These are phyloP conservation scores for Teunomyces panamensis DNA, from an alignment of 805 yeast species.

Conservation along the genomic window DNA sequence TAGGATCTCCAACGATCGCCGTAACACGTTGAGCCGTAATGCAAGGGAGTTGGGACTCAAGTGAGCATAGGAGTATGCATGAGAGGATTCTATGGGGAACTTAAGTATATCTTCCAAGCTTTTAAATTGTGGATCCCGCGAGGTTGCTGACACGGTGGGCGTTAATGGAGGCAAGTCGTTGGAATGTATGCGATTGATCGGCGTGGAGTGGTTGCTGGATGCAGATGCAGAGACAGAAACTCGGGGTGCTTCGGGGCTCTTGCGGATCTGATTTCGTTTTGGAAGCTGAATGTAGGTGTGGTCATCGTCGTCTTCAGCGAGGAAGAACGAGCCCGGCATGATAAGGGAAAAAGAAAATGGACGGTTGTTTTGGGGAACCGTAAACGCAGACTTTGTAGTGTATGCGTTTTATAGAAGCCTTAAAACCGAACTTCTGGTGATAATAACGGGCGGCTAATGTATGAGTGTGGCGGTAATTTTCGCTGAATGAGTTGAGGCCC, in stretches of 20 bases:
- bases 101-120: slow-evolving; percentile 43
- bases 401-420: too few relatives aligned
- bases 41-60: slow-evolving; percentile 79
- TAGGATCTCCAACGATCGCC: slow-evolving; percentile 71
- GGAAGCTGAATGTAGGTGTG: slow-evolving; percentile 5
- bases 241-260: not conserved
- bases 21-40: slow-evolving; percentile 67
- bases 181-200: not conserved
- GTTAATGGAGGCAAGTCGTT: not conserved
- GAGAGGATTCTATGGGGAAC: slow-evolving; percentile 77
- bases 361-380: too few relatives aligned
- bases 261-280: slow-evolving; percentile 1
- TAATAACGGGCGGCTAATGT: too few relatives aligned
- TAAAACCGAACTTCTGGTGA: too few relatives aligned
- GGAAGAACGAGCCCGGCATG: slow-evolving; percentile 8
- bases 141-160: not conserved
- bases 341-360: not conserved
- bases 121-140: slow-evolving; percentile 7
- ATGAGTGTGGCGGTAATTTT: too few relatives aligned
- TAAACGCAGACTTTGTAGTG: too few relatives aligned
- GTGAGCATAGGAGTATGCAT: slow-evolving; percentile 82
- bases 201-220: not conserved
- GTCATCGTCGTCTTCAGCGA: slow-evolving; percentile 8
- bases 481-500: too few relatives aligned
- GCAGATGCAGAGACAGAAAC: not conserved